Base-by-base conservation (phyloP, 1,139 yeast species). In the Suhomyces atakaporum region DNA sequence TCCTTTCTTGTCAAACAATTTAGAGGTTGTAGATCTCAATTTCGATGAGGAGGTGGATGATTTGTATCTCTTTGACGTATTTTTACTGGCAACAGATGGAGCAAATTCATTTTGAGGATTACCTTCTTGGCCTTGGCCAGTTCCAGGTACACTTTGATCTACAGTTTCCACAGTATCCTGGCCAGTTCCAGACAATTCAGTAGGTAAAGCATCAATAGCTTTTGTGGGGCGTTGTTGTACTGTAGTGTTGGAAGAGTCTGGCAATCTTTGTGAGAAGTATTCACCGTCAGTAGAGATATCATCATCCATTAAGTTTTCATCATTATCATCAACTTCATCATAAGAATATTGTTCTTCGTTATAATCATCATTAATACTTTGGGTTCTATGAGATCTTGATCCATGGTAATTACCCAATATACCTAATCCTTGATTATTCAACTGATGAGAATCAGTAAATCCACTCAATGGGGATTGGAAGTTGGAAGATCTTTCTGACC, bases 1-100 rank as follows among this genome's bases (percentile, higher is more conserved):
- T 0, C 88, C 88, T 43, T 77, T 82, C 15, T 79, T 76, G 49
- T 84, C 89, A 56, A 83, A 83, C 5, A 83, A 60, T 42, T 81
- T 79, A 1, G 88, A 81, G 0, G 89, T 82, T 1, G 88, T 81
- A 2, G 88, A 81, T 33, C 90, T 58, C 22, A 73, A 58, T 38
- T 69, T 70, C 1, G 76, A 58, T 51, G 69, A 47, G 3, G 58
- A 64, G 5, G 61, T 55, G 5, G 69, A 57, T 1, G 69, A 51
- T 35, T 59, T 59, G 40, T 51, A 48, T 36, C 58, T 62, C 39
- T 54, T 58, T 2, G 58, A 45, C 3, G 60, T 47, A 25, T 44
- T 46, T 39, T 56, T 64, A 32, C 62, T 59, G 2, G 59, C 49
- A 3, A 56, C 37, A 5, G 67, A 50, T n/a, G 34, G 36, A 6